phyloP scores from a whole-genome alignment of 352 stramenopile genomes.

The Aphanomyces euteiches region DNA sequence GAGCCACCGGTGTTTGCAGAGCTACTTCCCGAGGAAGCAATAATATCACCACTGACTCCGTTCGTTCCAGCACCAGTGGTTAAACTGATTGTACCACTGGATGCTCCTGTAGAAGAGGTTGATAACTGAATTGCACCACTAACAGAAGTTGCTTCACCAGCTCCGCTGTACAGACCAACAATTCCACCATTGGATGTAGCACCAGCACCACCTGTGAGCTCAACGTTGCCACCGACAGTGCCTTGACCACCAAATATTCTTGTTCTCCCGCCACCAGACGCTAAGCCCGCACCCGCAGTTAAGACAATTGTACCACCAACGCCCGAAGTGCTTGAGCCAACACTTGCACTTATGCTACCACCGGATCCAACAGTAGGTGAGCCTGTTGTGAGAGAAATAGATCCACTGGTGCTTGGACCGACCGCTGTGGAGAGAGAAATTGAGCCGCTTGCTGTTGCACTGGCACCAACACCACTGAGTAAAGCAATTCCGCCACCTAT shows the following conservation, averaged over 20 bases:
- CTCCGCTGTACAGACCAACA: conserved; percentile 10
- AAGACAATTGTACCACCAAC: conserved; percentile 13
- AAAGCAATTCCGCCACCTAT: conserved; percentile 42
- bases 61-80: conserved; percentile 16
- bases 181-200: conserved; percentile 10
- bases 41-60: conserved; percentile 25
- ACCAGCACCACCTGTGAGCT: conserved; percentile 16
- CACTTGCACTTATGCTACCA: conserved; percentile 8
- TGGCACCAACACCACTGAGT: conserved; percentile 18
- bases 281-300: conserved; percentile 15
- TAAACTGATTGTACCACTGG: conserved; percentile 21
- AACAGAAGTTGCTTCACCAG: conserved; percentile 4
- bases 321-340: conserved; percentile 16
- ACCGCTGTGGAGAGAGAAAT: conserved; percentile 20
- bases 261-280: conserved; percentile 9
- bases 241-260: conserved; percentile 23
- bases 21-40: conserved; percentile 32
- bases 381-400: conserved; percentile 8
- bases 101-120: conserved; percentile 19
- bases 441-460: neutral
- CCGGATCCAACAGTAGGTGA: conserved; percentile 21
- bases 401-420: conserved; percentile 25
- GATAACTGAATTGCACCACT: conserved; percentile 21
- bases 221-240: conserved; percentile 27
- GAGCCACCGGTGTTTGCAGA: conserved; percentile 37